Conservation (phyloP, 2,329 filamentous ascomycete genomes). For the Pleochaeta shiraiana region DNA sequence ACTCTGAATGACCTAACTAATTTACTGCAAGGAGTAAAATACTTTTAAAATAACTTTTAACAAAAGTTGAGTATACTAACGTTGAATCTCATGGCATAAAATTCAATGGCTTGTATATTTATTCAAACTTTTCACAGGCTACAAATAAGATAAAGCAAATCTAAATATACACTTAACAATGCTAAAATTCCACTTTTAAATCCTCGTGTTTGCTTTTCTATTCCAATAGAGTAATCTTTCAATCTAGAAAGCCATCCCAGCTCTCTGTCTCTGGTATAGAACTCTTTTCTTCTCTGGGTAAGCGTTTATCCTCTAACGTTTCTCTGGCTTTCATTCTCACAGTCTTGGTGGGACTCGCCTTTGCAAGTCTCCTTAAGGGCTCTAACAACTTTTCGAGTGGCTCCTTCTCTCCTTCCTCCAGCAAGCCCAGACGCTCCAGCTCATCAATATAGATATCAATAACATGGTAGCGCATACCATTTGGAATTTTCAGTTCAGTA, state of each 20-base stretch:
- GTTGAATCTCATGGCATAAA: no score
- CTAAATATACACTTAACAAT: no score
- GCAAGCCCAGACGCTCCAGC: conserved; percentile 44
- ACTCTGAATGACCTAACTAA: no score
- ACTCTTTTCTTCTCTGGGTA: conserved; percentile 36
- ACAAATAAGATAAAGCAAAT: no score
- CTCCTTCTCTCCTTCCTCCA: conserved; percentile 21
- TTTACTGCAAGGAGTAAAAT: no score
- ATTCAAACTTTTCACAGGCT: no score
- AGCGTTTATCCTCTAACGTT: conserved; percentile 48
- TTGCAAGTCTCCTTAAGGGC: conserved; percentile 23
- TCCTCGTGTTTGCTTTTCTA: no score
- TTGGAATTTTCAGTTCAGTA: conserved; percentile 34
- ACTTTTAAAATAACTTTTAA: no score
- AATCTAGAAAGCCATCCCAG: conserved; percentile 18
- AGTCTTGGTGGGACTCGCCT: conserved; percentile 41
- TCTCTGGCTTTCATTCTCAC: conserved; percentile 50
- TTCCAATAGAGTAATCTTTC: neutral
- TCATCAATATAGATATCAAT: conserved; percentile 88
- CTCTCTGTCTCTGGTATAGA: conserved; percentile 20
- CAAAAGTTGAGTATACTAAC: no score
- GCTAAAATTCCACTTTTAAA: no score
- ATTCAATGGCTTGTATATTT: no score
- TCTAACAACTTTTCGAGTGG: conserved; percentile 21
- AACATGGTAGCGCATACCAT: conserved; percentile 69